Conservation (phyloP, 345 rosid genomes). For the Physaria fendleri region DNA sequence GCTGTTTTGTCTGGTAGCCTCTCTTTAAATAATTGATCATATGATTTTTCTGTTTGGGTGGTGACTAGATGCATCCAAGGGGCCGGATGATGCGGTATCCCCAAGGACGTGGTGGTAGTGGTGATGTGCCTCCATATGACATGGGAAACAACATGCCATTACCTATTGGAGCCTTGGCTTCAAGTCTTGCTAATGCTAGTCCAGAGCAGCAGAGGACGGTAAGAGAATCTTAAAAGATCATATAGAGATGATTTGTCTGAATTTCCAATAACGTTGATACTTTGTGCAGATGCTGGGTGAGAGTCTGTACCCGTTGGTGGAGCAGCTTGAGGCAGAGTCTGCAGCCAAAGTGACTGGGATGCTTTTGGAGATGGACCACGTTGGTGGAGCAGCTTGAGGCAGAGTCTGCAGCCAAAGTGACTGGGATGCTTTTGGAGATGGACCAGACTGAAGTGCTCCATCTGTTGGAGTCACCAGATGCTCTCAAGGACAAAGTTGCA, state of each 20-base stretch:
- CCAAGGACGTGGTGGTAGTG: conserved; percentile 53
- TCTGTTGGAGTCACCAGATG: conserved; percentile 91
- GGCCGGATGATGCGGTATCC: conserved; percentile 73
- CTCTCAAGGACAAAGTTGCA: conserved; percentile 82
- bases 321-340: conserved; percentile 78
- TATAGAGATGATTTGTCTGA: background rate
- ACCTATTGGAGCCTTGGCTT: conserved; percentile 74
- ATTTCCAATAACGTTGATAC: background rate
- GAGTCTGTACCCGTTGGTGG: conserved; percentile 91
- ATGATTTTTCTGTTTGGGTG: background rate
- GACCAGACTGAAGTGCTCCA: conserved; percentile 93
- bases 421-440: conserved; percentile 98
- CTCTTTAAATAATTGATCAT: background rate
- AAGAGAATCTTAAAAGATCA: background rate
- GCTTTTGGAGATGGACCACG: conserved; percentile 99
- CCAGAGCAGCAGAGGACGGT: conserved; percentile 95
- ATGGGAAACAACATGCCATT: conserved; percentile 51
- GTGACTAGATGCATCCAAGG: conserved; percentile 66
- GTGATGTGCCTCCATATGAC: conserved; percentile 59
- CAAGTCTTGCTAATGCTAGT: conserved; percentile 75
- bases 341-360: conserved; percentile 95
- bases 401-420: conserved; percentile 88
- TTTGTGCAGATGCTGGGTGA: conserved; percentile 77
- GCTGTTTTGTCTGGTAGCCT: background rate
- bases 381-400: conserved; percentile 92